These are phyloP conservation scores for Daldinia childiae DNA, from an alignment of 495 filamentous ascomycete species.

Conservation along the genomic window DNA sequence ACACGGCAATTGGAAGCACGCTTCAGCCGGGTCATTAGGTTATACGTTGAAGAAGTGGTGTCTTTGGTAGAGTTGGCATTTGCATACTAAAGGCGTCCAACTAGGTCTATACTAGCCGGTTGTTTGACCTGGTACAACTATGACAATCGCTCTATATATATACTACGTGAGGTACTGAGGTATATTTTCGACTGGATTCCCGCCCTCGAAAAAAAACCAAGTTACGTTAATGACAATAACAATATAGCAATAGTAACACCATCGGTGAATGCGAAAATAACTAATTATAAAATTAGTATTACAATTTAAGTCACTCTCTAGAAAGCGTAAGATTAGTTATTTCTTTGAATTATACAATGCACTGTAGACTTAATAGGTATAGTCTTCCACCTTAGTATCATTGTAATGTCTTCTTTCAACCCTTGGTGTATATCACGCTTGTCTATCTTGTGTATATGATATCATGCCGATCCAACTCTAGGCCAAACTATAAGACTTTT, in stretches of 20 bases:
- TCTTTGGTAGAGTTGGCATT: no score
- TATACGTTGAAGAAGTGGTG: not conserved
- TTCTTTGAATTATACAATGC: not conserved
- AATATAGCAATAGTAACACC: no score
- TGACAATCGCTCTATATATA: not conserved
- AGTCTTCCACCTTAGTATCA: not conserved
- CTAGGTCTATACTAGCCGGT: not conserved
- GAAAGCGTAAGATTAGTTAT: not conserved
- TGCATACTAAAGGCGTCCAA: not conserved
- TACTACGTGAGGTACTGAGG: no score
- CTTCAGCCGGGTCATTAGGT: not conserved
- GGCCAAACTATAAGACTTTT: not conserved
- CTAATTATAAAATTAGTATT: no score
- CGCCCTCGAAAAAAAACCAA: no score
- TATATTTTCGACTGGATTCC: no score
- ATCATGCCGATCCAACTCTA: not conserved
- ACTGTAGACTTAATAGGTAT: not conserved
- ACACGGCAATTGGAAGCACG: not conserved
- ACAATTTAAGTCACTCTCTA: no score
- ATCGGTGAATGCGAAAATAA: no score
- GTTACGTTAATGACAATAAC: no score
- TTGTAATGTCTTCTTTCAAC: not conserved
- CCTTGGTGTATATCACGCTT: not conserved
- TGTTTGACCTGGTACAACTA: not conserved
- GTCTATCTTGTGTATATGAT: not conserved